Evolutionary conservation across 1,284 basidiomycete genomes (phyloP).

Genomic region (Rhodotorula mucilaginosa): DNA sequence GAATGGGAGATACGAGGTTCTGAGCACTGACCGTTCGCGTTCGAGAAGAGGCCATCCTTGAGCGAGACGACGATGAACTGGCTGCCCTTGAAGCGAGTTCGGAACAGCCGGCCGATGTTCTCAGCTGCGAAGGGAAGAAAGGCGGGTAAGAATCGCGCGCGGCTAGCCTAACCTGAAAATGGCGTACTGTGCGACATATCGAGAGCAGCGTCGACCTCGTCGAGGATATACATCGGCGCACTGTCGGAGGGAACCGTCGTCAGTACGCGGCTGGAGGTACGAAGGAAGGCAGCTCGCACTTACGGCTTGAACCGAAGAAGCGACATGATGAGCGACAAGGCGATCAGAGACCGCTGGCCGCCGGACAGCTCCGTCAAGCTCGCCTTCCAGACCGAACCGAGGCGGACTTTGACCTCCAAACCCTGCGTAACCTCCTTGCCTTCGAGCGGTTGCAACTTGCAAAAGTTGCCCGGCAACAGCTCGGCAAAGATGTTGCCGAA

Average conservation of each 20-base stretch:
- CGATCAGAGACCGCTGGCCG: conserved; percentile 96
- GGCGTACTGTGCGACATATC: conserved; percentile 84
- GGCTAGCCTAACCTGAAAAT: no score
- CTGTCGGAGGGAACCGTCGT: background rate
- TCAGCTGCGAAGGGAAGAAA: conserved; percentile 48
- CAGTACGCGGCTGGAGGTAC: background rate
- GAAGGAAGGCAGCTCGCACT: conserved; percentile 51
- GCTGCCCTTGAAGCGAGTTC: conserved; percentile 93
- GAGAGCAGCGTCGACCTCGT: conserved; percentile 88
- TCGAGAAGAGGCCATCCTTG: conserved; percentile 96
- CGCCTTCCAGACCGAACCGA: conserved; percentile 96
- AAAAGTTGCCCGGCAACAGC: conserved; percentile 92
- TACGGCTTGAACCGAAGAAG: conserved; percentile 84
- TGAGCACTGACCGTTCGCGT: conserved; percentile 69
- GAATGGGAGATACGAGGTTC: no score
- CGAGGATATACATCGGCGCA: conserved; percentile 99
- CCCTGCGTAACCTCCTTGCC: conserved; percentile 90
- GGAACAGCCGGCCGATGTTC: conserved; percentile 94
- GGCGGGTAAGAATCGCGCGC: no score
- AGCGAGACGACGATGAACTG: conserved; percentile 98
- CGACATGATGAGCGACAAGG: conserved; percentile 95
- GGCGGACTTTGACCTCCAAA: conserved; percentile 91
- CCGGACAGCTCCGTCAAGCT: conserved; percentile 94
- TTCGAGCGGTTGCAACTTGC: conserved; percentile 90
- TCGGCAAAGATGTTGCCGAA: conserved; percentile 97